Percentiles rank a stretch among this genome's conserved stretches.
Evolutionary conservation across 164 flowering plant genomes (phyloP).

Genomic region (Dillenia suffruticosa): DNA sequence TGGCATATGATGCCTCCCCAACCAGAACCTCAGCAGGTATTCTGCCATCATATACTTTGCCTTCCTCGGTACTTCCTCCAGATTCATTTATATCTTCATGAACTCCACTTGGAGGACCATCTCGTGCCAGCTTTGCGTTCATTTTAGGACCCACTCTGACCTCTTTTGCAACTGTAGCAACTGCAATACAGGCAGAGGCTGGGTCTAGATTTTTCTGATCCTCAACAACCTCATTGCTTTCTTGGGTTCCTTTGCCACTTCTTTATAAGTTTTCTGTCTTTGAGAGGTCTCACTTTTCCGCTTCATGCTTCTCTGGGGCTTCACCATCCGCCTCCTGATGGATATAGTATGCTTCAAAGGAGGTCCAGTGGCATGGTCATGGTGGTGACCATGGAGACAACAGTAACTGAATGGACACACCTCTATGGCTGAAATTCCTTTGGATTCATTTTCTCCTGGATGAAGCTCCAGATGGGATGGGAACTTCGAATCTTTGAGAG

Average conservation of each 20-base stretch:
- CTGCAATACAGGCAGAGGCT: too few species aligned
- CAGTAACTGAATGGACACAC: constrained; percentile 82
- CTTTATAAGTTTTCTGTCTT: constrained; percentile 12
- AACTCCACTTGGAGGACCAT: background rate
- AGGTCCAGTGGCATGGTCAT: constrained; percentile 30
- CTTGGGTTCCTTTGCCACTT: background rate
- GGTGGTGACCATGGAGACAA: constrained; percentile 69
- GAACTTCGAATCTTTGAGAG: constrained; percentile 58
- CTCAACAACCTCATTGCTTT: too few species aligned
- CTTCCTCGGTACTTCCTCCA: constrained; percentile 6
- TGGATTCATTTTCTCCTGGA: constrained; percentile 36
- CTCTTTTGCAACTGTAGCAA: too few species aligned
- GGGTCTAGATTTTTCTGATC: too few species aligned
- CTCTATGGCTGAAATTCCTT: constrained; percentile 33
- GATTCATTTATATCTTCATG: background rate
- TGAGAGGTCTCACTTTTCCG: constrained; percentile 15
- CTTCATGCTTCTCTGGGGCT: constrained; percentile 41
- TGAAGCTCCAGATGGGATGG: constrained; percentile 23
- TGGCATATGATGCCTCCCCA: constrained; percentile 16
- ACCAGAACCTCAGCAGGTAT: constrained; percentile 5
- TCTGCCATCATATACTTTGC: constrained; percentile 8
- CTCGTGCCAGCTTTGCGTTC: too few species aligned
- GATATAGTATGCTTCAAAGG: constrained; percentile 54
- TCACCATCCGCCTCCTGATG: constrained; percentile 39
- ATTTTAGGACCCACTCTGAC: too few species aligned